Percentiles rank a stretch among this genome's conserved stretches.
These are phyloP conservation scores for Podila epicladia DNA, from an alignment of 192 early-diverging fungal species.

Conservation along the genomic window DNA sequence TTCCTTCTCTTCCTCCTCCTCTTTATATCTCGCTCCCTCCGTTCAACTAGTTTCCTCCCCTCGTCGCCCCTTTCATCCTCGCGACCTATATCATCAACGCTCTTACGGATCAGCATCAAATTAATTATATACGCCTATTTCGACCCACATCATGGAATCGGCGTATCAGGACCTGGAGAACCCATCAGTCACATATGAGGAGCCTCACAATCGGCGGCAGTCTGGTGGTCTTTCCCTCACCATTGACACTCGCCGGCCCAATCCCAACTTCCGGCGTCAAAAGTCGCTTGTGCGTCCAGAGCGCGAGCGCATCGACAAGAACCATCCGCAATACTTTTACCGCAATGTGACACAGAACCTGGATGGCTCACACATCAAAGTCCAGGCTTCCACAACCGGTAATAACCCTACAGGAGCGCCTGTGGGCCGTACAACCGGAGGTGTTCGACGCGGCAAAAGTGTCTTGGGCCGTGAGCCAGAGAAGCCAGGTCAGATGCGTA, in stretches of 20 bases:
- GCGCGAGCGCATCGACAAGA: conserved; percentile 63
- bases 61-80: neutral
- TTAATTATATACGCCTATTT: neutral
- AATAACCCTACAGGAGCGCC: conserved; percentile 28
- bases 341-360: conserved; percentile 50
- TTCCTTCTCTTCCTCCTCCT: neutral
- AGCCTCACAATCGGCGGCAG: conserved; percentile 26
- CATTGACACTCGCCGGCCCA: conserved; percentile 28
- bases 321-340: conserved; percentile 62
- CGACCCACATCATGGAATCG: conserved; percentile 31
- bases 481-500: conserved; percentile 46
- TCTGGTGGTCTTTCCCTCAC: conserved; percentile 19
- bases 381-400: conserved; percentile 45
- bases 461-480: conserved; percentile 46
- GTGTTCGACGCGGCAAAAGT: conserved; percentile 39
- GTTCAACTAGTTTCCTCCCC: neutral
- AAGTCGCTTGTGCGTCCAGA: conserved; percentile 78
- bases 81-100: neutral
- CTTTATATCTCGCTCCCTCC: neutral
- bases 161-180: conserved; percentile 43
- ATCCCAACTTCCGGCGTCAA: conserved; percentile 53
- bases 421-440: conserved; percentile 10
- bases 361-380: conserved; percentile 39
- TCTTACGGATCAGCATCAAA: neutral
- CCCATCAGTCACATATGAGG: conserved; percentile 21